These are phyloP conservation scores for Danielia oregonensis DNA, from an alignment of 805 yeast genomes.

Conservation along the genomic window DNA sequence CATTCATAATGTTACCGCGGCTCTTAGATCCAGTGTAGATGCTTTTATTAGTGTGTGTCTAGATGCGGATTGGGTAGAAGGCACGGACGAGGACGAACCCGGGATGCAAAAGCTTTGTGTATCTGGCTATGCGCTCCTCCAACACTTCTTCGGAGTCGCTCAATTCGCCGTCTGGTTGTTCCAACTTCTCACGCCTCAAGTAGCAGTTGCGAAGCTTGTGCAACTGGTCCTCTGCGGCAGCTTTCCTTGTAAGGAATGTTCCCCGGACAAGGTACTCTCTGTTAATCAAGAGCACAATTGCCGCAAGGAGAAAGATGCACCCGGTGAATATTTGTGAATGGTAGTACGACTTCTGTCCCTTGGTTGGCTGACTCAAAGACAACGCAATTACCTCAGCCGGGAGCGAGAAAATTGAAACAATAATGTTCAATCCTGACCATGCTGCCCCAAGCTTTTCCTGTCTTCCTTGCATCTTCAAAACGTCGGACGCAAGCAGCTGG, in stretches of 20 bases:
- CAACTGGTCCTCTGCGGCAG: constrained; percentile 3
- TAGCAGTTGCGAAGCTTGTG: background rate
- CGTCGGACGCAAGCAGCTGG: constrained; percentile 15
- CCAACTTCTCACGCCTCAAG: background rate
- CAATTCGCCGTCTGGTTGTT: background rate
- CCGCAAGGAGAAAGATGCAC: constrained; percentile 26
- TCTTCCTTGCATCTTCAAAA: constrained; percentile 6
- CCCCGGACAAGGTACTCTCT: constrained; percentile 48
- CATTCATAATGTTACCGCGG: constrained; percentile 13
- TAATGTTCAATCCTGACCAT: constrained; percentile 38
- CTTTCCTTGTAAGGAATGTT: constrained; percentile 8
- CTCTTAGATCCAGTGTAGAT: too few relatives aligned
- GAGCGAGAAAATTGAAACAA: constrained; percentile 30
- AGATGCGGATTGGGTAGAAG: constrained; percentile 16
- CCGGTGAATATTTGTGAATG: constrained; percentile 64
- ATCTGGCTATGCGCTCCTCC: constrained; percentile 1
- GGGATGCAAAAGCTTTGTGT: constrained; percentile 9
- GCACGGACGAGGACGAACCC: constrained; percentile 7
- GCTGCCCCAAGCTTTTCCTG: constrained; percentile 32
- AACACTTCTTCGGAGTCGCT: background rate
- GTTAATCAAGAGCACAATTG: constrained; percentile 41
- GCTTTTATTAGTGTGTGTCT: too few relatives aligned
- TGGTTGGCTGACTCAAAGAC: constrained; percentile 8
- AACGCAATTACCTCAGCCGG: constrained; percentile 56
- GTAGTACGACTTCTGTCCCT: constrained; percentile 35